A percentile compares a stretch with the other conserved stretches of the same genome.
Evolutionary conservation across 768 basidiomycete genomes (phyloP).

Genomic region (Phanerochaete sordida): DNA sequence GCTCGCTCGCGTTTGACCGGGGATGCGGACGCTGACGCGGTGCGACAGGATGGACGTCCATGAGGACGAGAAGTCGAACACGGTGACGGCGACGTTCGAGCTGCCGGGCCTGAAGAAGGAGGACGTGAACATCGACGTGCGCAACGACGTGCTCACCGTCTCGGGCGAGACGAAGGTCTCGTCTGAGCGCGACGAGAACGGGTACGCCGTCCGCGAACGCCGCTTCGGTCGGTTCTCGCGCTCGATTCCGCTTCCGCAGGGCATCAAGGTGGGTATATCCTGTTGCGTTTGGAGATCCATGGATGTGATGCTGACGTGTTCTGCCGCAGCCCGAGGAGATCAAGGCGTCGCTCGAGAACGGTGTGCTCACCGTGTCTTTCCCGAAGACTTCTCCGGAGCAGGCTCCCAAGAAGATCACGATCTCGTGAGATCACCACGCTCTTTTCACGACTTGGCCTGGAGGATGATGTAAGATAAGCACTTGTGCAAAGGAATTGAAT

Average conservation of each 20-base stretch:
- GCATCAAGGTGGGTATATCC: constrained; percentile 38
- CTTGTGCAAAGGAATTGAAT: too few species aligned
- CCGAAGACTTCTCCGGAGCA: constrained; percentile 39
- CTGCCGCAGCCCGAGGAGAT: constrained; percentile 37
- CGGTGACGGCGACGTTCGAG: constrained; percentile 49
- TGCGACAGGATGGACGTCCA: constrained; percentile 25
- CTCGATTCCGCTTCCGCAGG: constrained; percentile 41
- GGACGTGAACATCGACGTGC: constrained; percentile 41
- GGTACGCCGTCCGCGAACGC: constrained; percentile 41
- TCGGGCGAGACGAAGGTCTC: constrained; percentile 37
- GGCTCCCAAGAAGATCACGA: constrained; percentile 33
- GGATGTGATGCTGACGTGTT: constrained; percentile 7
- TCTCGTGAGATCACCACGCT: constrained; percentile 18
- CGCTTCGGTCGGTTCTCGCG: constrained; percentile 45
- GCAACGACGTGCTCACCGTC: constrained; percentile 41
- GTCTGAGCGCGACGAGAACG: constrained; percentile 27
- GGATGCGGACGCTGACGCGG: background rate
- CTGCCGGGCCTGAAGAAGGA: constrained; percentile 49
- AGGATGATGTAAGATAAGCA: too few species aligned
- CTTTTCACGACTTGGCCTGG: too few species aligned
- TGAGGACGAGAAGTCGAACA: constrained; percentile 34
- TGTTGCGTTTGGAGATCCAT: background rate
- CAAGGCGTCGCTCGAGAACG: constrained; percentile 47
- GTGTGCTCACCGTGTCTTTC: constrained; percentile 48
- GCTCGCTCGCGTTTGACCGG: background rate